phyloP scores from a whole-genome alignment of 1,139 yeast genomes.

The Yamadazyma conglobata region DNA sequence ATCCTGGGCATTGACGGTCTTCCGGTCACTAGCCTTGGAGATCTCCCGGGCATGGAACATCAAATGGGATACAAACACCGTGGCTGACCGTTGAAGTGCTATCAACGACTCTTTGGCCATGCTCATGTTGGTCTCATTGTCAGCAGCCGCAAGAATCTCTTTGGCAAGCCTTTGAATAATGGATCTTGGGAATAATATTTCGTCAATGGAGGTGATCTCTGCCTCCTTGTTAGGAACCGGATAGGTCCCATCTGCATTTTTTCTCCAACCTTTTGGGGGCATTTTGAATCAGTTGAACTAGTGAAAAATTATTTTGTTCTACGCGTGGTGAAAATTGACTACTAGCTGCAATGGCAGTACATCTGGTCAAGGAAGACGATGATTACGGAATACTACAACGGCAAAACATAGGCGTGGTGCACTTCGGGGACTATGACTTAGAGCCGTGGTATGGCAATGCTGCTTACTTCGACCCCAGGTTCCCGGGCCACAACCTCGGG shows the following conservation, averaged over 20 bases:
- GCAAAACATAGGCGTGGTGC: conserved; percentile 63
- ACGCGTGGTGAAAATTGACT: no score
- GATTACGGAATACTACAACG: conserved; percentile 58
- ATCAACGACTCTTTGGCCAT: conserved; percentile 62
- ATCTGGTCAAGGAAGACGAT: background rate
- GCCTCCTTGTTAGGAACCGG: conserved; percentile 53
- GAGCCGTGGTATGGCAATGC: conserved; percentile 86
- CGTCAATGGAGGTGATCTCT: conserved; percentile 63
- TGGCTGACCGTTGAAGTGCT: conserved; percentile 69
- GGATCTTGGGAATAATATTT: conserved; percentile 62
- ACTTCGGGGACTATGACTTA: conserved; percentile 62
- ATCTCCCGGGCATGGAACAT: conserved; percentile 58
- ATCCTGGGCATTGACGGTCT: conserved; percentile 65
- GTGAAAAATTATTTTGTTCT: no score
- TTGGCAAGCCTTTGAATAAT: conserved; percentile 61
- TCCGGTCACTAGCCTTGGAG: conserved; percentile 51
- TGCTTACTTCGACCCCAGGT: conserved; percentile 52
- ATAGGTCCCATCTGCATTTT: conserved; percentile 64
- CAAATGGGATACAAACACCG: conserved; percentile 68
- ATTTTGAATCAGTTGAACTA: no score
- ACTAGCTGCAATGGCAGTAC: background rate
- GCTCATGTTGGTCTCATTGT: conserved; percentile 33
- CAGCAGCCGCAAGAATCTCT: conserved; percentile 29
- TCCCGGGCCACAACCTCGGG: conserved; percentile 3
- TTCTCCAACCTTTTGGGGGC: conserved; percentile 87